Evolutionary conservation across 352 stramenopile species (phyloP).

Genomic region (Achlya hypogyna): DNA sequence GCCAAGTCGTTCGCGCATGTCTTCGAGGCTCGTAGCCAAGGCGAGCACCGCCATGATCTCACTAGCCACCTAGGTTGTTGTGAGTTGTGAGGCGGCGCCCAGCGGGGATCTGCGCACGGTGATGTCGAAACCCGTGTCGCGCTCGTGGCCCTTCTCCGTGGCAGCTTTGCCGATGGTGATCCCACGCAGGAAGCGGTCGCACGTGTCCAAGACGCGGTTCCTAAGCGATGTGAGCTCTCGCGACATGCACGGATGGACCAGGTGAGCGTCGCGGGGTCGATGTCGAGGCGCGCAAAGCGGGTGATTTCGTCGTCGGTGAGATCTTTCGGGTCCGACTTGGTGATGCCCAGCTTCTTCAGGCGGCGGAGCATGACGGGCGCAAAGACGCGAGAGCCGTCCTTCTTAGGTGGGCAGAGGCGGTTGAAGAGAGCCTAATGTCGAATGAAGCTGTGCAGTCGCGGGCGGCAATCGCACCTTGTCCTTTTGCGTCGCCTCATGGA

Average conservation of each 20-base stretch:
- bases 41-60: slow-evolving; percentile 99
- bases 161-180: slow-evolving; percentile 86
- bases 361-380: slow-evolving; percentile 55
- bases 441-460: background rate
- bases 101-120: slow-evolving; percentile 1
- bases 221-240: slow-evolving; percentile 23
- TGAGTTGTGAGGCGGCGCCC: background rate
- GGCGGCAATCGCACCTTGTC: slow-evolving; percentile 33
- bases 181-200: slow-evolving; percentile 91
- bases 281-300: slow-evolving; percentile 92
- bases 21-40: slow-evolving; percentile 88
- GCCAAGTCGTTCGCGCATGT: slow-evolving; percentile 92
- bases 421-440: slow-evolving; percentile 52
- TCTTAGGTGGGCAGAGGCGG: slow-evolving; percentile 71
- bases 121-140: slow-evolving; percentile 74
- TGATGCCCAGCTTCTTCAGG: slow-evolving; percentile 82
- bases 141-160: slow-evolving; percentile 84
- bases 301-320: slow-evolving; percentile 61
- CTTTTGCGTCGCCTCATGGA: slow-evolving; percentile 87
- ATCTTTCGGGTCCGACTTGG: slow-evolving; percentile 85
- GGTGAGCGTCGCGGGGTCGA: slow-evolving; percentile 91
- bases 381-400: slow-evolving; percentile 66
- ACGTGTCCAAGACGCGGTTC: slow-evolving; percentile 97
- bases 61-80: slow-evolving; percentile 80
- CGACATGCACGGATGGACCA: background rate